Conservation (phyloP, 306 rosid genomes). For the Vigna mungo region DNA sequence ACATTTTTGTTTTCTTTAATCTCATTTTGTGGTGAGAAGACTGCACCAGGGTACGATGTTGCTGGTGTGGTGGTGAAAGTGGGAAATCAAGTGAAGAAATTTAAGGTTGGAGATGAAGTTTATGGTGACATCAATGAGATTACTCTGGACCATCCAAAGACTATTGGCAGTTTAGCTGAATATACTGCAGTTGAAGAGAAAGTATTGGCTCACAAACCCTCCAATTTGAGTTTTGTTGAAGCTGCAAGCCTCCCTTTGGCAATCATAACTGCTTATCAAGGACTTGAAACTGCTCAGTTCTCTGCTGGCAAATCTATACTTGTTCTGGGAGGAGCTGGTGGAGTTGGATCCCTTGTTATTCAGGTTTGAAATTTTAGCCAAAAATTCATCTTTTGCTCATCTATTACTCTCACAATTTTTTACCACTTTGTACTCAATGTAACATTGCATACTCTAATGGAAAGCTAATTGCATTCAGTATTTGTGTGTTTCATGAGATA, state of each 20-base stretch:
- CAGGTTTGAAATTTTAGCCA: too few relatives aligned
- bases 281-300: constrained; percentile 49
- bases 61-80: constrained; percentile 45
- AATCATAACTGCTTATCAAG: constrained; percentile 64
- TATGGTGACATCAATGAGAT: constrained; percentile 4
- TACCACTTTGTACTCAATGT: too few relatives aligned
- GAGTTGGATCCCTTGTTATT: too few relatives aligned
- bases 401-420: too few relatives aligned
- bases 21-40: not conserved
- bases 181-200: constrained; percentile 59
- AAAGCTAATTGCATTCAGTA: too few relatives aligned
- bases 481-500: not conserved
- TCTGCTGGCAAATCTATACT: constrained; percentile 32
- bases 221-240: constrained; percentile 65
- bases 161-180: constrained; percentile 26
- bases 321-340: too few relatives aligned
- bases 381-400: too few relatives aligned
- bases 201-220: constrained; percentile 62
- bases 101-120: constrained; percentile 37
- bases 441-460: too few relatives aligned
- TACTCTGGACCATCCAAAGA: not conserved
- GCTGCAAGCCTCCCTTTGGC: constrained; percentile 73
- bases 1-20: too few relatives aligned
- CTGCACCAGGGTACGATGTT: constrained; percentile 36
- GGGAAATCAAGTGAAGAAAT: constrained; percentile 38